These are phyloP conservation scores for Debaryomycetaceae sp. DNA, from an alignment of 1,139 yeast genomes.

Conservation along the genomic window DNA sequence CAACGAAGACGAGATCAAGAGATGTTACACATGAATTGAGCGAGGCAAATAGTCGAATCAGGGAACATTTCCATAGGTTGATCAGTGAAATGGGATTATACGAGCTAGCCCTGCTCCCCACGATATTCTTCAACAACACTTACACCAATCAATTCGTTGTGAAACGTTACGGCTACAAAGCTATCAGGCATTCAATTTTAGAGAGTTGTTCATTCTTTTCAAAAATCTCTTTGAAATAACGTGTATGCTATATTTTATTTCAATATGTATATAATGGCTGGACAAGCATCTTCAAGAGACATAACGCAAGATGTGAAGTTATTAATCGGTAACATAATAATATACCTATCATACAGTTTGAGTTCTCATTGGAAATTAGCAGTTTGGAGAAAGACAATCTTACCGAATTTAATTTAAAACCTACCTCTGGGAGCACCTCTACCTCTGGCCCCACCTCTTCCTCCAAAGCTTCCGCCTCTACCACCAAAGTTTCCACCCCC, in stretches of 20 bases:
- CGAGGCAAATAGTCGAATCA: conserved; percentile 21
- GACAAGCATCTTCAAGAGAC: neutral
- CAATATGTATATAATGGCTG: neutral
- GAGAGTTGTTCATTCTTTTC: conserved; percentile 28
- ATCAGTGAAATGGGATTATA: conserved; percentile 21
- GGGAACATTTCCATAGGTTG: conserved; percentile 19
- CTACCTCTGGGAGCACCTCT: conserved; percentile 19
- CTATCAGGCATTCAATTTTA: conserved; percentile 31
- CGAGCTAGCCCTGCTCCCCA: conserved; percentile 26
- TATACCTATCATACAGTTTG: neutral
- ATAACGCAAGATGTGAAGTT: neutral
- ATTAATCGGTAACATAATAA: neutral
- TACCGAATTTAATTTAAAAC: conserved; percentile 6
- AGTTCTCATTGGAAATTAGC: conserved; percentile 1
- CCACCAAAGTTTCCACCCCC: conserved; percentile 44
- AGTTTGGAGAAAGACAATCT: neutral
- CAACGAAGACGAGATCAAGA: neutral
- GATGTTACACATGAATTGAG: neutral
- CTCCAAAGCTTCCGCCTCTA: conserved; percentile 35
- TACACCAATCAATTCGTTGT: conserved; percentile 17
- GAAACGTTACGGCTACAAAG: conserved; percentile 32
- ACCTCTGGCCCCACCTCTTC: conserved; percentile 28
- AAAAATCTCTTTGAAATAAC: neutral
- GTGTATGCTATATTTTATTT: neutral
- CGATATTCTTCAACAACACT: conserved; percentile 34